Percentiles rank a stretch among this genome's conserved stretches.
phyloP scores from a whole-genome alignment of 192 early-diverging fungal genomes.

The Oehlia diaphana region DNA sequence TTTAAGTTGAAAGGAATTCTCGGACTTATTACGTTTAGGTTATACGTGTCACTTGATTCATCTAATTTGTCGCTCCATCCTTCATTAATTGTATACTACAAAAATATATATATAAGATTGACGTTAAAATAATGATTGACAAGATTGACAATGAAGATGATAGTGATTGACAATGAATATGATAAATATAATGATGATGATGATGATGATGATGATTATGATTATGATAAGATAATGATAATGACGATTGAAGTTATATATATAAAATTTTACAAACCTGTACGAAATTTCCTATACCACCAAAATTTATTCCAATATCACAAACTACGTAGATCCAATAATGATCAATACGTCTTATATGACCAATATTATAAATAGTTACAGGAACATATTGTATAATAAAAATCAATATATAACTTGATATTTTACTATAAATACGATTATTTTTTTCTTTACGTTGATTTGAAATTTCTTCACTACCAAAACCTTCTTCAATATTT shows the following conservation, averaged over 20 bases:
- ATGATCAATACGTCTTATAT: not conserved
- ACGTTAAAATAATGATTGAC: too few species aligned
- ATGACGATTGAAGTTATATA: too few species aligned
- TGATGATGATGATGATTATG: too few species aligned
- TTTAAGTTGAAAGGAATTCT: not conserved
- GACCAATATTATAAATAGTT: not conserved
- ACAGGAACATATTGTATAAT: not conserved
- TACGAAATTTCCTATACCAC: not conserved
- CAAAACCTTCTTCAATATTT: not conserved
- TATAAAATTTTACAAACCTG: not conserved
- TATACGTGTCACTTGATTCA: not conserved
- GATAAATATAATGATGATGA: too few species aligned
- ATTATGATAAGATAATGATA: too few species aligned
- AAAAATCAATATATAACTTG: not conserved
- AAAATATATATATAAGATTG: not conserved
- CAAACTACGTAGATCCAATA: not conserved
- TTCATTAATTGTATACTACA: not conserved
- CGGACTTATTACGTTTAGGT: not conserved
- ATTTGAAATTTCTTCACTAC: not conserved
- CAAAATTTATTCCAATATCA: not conserved
- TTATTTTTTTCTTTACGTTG: not conserved
- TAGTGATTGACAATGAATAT: too few species aligned
- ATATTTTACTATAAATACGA: not conserved
- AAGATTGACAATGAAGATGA: too few species aligned
- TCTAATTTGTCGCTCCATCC: not conserved